Conservation (phyloP, 2,329 filamentous ascomycete species). For the Botrytis deweyae region DNA sequence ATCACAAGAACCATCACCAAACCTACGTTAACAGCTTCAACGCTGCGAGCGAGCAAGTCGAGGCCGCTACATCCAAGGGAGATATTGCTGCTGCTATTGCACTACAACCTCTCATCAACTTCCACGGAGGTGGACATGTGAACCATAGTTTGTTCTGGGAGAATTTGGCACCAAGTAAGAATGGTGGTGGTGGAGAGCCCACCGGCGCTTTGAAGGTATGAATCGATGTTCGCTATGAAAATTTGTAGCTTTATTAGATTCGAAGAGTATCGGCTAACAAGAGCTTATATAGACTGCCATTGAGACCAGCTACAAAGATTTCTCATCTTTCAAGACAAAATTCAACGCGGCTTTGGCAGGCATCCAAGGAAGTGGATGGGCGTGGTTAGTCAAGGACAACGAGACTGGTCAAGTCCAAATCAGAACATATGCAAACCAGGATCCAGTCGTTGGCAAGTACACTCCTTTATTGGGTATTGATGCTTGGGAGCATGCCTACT, state of each 20-base stretch:
- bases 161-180: slow-evolving; percentile 64
- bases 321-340: slow-evolving; percentile 55
- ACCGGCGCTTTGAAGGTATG: slow-evolving; percentile 47
- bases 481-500: slow-evolving; percentile 96
- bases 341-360: slow-evolving; percentile 59
- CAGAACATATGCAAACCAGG: slow-evolving; percentile 79
- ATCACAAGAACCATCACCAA: slow-evolving; percentile 92
- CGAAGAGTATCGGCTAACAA: neutral
- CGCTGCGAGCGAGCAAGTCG: slow-evolving; percentile 69
- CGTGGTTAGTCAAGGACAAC: slow-evolving; percentile 56
- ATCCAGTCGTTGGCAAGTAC: slow-evolving; percentile 81
- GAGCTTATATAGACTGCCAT: slow-evolving; percentile 35
- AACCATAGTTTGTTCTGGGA: slow-evolving; percentile 70
- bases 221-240: neutral
- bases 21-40: slow-evolving; percentile 92
- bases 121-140: slow-evolving; percentile 66
- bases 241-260: neutral
- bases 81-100: slow-evolving; percentile 55
- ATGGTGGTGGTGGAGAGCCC: slow-evolving; percentile 62
- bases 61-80: slow-evolving; percentile 53
- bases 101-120: slow-evolving; percentile 60
- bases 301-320: slow-evolving; percentile 48
- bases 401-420: slow-evolving; percentile 57
- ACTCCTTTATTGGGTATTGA: slow-evolving; percentile 84
- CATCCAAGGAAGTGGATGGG: slow-evolving; percentile 61